These are phyloP conservation scores for Trypethelium eluteriae DNA, from an alignment of 495 filamentous ascomycete species.

Conservation along the genomic window DNA sequence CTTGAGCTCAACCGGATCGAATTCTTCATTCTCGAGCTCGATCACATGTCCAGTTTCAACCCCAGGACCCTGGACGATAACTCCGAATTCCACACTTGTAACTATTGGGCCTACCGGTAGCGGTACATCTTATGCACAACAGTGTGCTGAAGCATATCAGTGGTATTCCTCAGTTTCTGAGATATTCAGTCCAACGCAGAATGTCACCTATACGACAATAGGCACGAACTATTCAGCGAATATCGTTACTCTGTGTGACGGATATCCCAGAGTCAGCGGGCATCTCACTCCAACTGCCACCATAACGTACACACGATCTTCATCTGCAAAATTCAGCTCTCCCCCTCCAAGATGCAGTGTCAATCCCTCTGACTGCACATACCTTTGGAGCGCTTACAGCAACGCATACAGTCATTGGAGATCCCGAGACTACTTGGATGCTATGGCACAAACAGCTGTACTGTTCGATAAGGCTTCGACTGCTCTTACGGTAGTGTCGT, in stretches of 20 bases:
- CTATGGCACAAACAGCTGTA: not conserved
- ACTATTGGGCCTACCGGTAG: not conserved
- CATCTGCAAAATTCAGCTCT: not conserved
- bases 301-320: not conserved
- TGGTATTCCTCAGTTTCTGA: not conserved
- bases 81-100: not conserved
- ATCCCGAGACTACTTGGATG: not conserved
- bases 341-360: slow-evolving; percentile 3
- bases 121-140: slow-evolving; percentile 7
- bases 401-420: not conserved
- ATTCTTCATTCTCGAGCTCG: not conserved
- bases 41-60: not conserved
- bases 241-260: slow-evolving; percentile 15
- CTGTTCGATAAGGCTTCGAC: not conserved
- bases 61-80: not conserved
- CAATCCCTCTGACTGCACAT: slow-evolving; percentile 13
- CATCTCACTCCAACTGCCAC: slow-evolving; percentile 8
- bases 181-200: not conserved
- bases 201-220: not conserved
- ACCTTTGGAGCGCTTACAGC: slow-evolving; percentile 2
- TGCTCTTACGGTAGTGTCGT: not conserved
- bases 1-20: not conserved
- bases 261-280: slow-evolving; percentile 3
- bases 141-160: not conserved
- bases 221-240: slow-evolving; percentile 7